Conservation (phyloP, 371 early-diverging fungal species). For the Haplosporangium sp. region DNA sequence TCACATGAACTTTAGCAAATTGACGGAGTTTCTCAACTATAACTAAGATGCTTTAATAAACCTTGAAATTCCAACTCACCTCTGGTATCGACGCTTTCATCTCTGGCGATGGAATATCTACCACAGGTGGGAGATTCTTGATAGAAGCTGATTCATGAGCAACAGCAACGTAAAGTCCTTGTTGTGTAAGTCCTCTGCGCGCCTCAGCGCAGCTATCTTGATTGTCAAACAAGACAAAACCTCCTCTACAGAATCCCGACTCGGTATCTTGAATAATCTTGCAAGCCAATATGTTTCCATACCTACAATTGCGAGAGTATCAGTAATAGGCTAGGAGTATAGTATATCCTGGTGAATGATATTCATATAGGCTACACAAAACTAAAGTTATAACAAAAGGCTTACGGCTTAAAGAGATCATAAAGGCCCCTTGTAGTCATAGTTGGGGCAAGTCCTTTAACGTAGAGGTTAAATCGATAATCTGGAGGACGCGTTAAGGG, state of each 20-base stretch:
- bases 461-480: conserved; percentile 78
- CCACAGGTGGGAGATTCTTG: conserved; percentile 21
- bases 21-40: not conserved
- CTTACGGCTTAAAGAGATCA: conserved; percentile 75
- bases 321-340: no score
- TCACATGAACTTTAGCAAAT: conserved; percentile 1
- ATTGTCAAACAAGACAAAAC: conserved; percentile 90
- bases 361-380: not conserved
- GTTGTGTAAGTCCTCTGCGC: conserved; percentile 38
- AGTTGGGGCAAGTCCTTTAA: conserved; percentile 80
- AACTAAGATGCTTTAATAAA: not conserved
- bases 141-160: conserved; percentile 46
- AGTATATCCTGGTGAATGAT: not conserved
- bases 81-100: conserved; percentile 26
- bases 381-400: conserved; percentile 1
- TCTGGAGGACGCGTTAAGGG: conserved; percentile 27
- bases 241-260: conserved; percentile 89
- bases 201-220: conserved; percentile 54
- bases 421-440: conserved; percentile 81
- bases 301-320: conserved; percentile 57
- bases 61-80: conserved; percentile 8
- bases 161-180: conserved; percentile 46
- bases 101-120: conserved; percentile 4
- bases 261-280: conserved; percentile 88
- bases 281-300: conserved; percentile 84